phyloP scores from a whole-genome alignment of 2,329 filamentous ascomycete species.

The Paraconiothyrium brasiliense region DNA sequence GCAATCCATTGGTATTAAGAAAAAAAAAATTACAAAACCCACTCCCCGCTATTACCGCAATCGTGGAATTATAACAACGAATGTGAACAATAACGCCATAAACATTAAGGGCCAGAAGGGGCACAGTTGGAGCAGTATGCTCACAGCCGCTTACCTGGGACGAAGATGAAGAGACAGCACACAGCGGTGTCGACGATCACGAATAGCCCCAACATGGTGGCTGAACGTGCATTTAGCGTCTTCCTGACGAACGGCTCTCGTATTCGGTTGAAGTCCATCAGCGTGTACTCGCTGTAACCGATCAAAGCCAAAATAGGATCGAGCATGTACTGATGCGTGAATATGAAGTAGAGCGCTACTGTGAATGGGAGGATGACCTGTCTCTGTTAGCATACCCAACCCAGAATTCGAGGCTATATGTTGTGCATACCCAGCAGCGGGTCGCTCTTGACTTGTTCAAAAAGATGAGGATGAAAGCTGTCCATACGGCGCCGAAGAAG shows the following conservation, averaged over 20 bases:
- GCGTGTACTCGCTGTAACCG: conserved; percentile 96
- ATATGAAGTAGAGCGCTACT: conserved; percentile 77
- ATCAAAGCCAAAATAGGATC: conserved; percentile 88
- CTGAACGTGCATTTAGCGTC: conserved; percentile 81
- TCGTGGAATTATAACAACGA: conserved; percentile 17
- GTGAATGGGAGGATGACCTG: conserved; percentile 89
- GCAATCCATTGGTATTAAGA: conserved; percentile 10
- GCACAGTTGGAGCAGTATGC: neutral
- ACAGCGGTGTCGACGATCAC: conserved; percentile 81
- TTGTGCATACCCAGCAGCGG: conserved; percentile 77
- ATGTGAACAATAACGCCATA: conserved; percentile 30
- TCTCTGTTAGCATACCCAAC: conserved; percentile 38
- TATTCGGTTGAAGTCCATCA: conserved; percentile 88
- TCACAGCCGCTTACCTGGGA: conserved; percentile 84
- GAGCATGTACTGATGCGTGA: conserved; percentile 92
- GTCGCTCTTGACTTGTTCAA: conserved; percentile 77
- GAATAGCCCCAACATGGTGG: conserved; percentile 82
- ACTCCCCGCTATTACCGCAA: conserved; percentile 14
- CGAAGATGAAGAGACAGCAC: conserved; percentile 90
- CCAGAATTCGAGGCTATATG: neutral
- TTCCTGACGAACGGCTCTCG: conserved; percentile 90
- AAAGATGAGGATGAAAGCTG: conserved; percentile 92
- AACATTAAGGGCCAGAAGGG: conserved; percentile 9
- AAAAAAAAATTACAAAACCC: conserved; percentile 1
- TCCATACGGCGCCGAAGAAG: conserved; percentile 94